Conservation (phyloP, 257 asterid genomes). For the Scutellaria galericulata region DNA sequence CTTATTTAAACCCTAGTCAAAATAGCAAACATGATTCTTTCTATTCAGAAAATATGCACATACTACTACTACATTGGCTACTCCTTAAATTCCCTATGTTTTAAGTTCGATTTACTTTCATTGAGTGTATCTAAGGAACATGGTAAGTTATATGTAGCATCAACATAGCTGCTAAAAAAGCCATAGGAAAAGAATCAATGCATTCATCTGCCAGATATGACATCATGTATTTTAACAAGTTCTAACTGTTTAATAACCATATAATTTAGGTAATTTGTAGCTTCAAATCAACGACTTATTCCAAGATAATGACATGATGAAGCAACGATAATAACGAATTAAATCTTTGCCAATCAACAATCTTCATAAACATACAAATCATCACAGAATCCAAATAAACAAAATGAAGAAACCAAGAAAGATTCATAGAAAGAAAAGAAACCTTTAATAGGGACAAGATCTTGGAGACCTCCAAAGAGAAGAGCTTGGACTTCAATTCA, state of each 20-base stretch:
- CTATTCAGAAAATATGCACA: neutral
- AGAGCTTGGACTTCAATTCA: slow-evolving; percentile 64
- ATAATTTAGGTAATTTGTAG: neutral
- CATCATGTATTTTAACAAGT: no score
- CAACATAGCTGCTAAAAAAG: neutral
- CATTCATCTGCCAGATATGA: no score
- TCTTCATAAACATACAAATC: neutral
- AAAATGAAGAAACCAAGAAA: neutral
- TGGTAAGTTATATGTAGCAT: neutral
- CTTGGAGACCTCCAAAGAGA: slow-evolving; percentile 65
- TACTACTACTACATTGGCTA: neutral
- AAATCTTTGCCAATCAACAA: slow-evolving; percentile 9
- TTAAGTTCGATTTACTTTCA: neutral
- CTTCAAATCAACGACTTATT: neutral
- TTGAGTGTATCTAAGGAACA: neutral
- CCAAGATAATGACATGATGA: neutral
- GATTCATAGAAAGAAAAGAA: neutral
- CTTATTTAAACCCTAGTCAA: neutral
- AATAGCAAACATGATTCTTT: neutral
- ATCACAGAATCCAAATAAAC: slow-evolving; percentile 2
- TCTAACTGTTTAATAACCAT: neutral
- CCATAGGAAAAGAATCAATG: neutral
- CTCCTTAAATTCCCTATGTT: neutral
- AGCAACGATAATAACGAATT: neutral
- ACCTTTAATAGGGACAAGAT: slow-evolving; percentile 86